Evolutionary conservation across 2,329 filamentous ascomycete species (phyloP), one percentile per base, ranked within the genome.

Genomic region (Penicillium sp.): DNA sequence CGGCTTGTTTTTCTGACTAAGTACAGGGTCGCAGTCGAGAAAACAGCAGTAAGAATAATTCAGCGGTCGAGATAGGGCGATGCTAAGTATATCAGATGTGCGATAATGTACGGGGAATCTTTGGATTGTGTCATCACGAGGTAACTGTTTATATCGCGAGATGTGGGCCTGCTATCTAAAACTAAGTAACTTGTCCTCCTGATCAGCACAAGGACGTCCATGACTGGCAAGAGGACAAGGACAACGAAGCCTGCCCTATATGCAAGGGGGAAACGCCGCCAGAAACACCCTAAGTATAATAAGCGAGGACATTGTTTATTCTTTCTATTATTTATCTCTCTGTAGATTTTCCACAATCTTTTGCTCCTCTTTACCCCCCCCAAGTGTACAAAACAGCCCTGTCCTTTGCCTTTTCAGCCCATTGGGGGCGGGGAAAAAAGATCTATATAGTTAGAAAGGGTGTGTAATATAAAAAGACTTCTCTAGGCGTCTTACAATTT

Each of bases 151-250:
- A 51, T 30, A 48, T 51, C 37, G 48, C 48, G 7, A 35, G 45
- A 33, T 51, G 48, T 36, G 33, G 30, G 4, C 36, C 43, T 7
- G 48, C 48, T 18, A 45, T 48, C 13, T 42, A 44, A 18, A 51
- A 47, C 25, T 27, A 35, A 23, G 37, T 44, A 29, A 41, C 39
- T 30, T 51, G 48, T 36, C 48, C 45, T 11, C 48, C 48, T 13
- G 14, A 36, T 33, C 48, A 46, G 29, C 48, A 45, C 20, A 25
- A 44, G 15, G 45, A 51, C n/a, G 48, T 50, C 17, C 48, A 47
- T 41, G 46, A 49, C 38, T 51, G 48, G 46, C 46, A 49, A 31
- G 48, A 51, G 26, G 47, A 52, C 30, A 46, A 43, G 3, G 43
- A 47, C 19, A 43, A 50, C 18, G 47, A 50, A 10, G 34, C 21